Evolutionary conservation across 2,329 filamentous ascomycete species (phyloP).

Genomic region (Aspergillus ustus): DNA sequence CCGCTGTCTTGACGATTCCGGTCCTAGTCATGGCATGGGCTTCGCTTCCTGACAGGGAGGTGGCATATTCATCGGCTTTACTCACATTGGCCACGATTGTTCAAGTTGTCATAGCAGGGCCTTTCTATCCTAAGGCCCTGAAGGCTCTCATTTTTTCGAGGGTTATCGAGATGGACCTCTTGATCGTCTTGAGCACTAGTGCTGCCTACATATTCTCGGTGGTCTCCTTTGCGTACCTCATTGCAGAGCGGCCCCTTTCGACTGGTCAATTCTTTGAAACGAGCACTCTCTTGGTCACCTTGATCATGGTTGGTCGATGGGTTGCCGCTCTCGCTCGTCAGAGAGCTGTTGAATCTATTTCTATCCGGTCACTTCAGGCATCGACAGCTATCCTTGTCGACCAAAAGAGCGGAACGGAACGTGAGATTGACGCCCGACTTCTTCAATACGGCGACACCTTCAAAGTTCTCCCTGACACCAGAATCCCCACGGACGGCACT

Average conservation of each 20-base stretch:
- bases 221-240: conserved; percentile 50
- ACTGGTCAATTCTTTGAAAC: conserved; percentile 59
- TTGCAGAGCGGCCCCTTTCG: conserved; percentile 41
- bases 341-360: conserved; percentile 56
- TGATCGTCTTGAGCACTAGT: conserved; percentile 58
- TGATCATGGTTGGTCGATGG: conserved; percentile 59
- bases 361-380: conserved; percentile 61
- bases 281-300: conserved; percentile 57
- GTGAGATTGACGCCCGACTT: conserved; percentile 67
- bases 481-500: conserved; percentile 71
- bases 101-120: conserved; percentile 63
- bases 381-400: conserved; percentile 59
- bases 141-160: conserved; percentile 51
- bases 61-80: conserved; percentile 60
- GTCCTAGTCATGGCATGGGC: conserved; percentile 73
- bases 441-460: conserved; percentile 74
- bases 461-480: conserved; percentile 63
- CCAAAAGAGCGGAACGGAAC: conserved; percentile 32
- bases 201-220: conserved; percentile 59
- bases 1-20: conserved; percentile 62
- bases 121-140: conserved; percentile 68
- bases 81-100: conserved; percentile 69
- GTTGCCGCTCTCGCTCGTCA: conserved; percentile 55
- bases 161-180: conserved; percentile 59
- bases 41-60: conserved; percentile 53